Evolutionary conservation across 2,329 filamentous ascomycete genomes (phyloP).

Genomic region (Chrysoporthe puriensis): DNA sequence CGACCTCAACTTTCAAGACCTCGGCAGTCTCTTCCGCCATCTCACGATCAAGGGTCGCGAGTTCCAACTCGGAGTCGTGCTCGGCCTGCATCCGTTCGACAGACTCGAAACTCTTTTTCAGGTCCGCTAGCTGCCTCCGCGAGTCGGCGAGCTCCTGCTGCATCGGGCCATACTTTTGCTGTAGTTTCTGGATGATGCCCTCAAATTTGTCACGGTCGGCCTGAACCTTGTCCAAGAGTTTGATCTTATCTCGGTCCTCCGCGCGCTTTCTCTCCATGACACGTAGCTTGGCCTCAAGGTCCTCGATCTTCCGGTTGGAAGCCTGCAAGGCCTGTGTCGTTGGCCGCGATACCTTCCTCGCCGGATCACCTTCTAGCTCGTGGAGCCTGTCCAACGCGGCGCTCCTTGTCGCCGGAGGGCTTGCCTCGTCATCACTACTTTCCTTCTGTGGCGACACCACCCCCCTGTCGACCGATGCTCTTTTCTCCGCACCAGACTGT

Average conservation of each 20-base stretch:
- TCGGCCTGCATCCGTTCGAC: slow-evolving; percentile 79
- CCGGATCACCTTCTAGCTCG: slow-evolving; percentile 37
- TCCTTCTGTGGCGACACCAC: slow-evolving; percentile 45
- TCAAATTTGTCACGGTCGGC: slow-evolving; percentile 79
- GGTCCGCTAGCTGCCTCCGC: slow-evolving; percentile 75
- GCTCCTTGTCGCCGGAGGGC: slow-evolving; percentile 53
- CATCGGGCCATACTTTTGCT: slow-evolving; percentile 84
- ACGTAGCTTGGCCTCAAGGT: slow-evolving; percentile 84
- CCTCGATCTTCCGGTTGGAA: slow-evolving; percentile 73
- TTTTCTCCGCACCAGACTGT: slow-evolving; percentile 44
- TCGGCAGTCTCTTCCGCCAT: slow-evolving; percentile 96
- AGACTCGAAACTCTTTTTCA: slow-evolving; percentile 66
- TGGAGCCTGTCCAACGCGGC: slow-evolving; percentile 58
- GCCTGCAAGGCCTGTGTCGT: slow-evolving; percentile 37
- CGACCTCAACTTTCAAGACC: slow-evolving; percentile 77
- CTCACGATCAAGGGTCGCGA: slow-evolving; percentile 87
- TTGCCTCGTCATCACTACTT: slow-evolving; percentile 54
- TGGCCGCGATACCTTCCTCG: slow-evolving; percentile 32
- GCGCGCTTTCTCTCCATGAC: slow-evolving; percentile 84
- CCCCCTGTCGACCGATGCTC: slow-evolving; percentile 39
- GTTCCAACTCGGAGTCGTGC: slow-evolving; percentile 82
- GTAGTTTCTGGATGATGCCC: slow-evolving; percentile 84
- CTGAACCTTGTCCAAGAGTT: slow-evolving; percentile 75
- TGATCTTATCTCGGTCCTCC: slow-evolving; percentile 85
- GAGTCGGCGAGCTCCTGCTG: slow-evolving; percentile 79